Evolutionary conservation across 2,329 filamentous ascomycete genomes (phyloP).

Genomic region (Arthrobotrys megalospora): DNA sequence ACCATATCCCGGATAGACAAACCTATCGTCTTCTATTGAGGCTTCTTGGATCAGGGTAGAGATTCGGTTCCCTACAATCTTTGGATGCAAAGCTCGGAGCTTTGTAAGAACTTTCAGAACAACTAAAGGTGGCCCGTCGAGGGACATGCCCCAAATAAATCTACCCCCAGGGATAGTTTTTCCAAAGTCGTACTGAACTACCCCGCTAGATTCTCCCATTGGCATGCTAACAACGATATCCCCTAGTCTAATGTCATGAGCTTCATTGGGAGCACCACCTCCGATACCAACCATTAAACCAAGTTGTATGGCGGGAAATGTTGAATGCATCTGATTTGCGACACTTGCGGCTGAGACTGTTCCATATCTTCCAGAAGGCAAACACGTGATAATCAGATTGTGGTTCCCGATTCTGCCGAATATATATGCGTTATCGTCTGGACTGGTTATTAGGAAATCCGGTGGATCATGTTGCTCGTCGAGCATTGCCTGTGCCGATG

Average conservation of each 20-base stretch:
- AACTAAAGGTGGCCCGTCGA: no score
- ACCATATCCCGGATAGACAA: background rate
- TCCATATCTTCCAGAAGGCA: background rate
- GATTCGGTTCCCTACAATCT: constrained; percentile 6
- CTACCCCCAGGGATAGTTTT: constrained; percentile 5
- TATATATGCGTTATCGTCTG: constrained; percentile 6
- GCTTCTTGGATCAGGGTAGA: background rate
- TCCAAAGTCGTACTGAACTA: constrained; percentile 56
- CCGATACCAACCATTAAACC: constrained; percentile 24
- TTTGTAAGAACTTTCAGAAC: background rate
- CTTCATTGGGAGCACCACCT: constrained; percentile 32
- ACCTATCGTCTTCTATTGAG: background rate
- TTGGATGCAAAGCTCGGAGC: background rate
- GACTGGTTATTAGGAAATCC: constrained; percentile 16
- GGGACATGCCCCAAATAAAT: no score
- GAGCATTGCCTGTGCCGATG: constrained; percentile 65
- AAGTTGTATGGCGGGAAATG: constrained; percentile 5
- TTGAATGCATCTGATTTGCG: background rate
- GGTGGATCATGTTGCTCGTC: constrained; percentile 62
- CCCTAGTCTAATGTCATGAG: constrained; percentile 35
- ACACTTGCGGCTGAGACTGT: background rate
- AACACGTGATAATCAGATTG: constrained; percentile 12
- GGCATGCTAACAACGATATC: constrained; percentile 31
- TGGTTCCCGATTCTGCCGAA: constrained; percentile 13
- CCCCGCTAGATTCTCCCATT: constrained; percentile 3